Evolutionary conservation across 164 flowering plant genomes (phyloP), one percentile per base, ranked within the genome.

Genomic region (Malania oleifera): DNA sequence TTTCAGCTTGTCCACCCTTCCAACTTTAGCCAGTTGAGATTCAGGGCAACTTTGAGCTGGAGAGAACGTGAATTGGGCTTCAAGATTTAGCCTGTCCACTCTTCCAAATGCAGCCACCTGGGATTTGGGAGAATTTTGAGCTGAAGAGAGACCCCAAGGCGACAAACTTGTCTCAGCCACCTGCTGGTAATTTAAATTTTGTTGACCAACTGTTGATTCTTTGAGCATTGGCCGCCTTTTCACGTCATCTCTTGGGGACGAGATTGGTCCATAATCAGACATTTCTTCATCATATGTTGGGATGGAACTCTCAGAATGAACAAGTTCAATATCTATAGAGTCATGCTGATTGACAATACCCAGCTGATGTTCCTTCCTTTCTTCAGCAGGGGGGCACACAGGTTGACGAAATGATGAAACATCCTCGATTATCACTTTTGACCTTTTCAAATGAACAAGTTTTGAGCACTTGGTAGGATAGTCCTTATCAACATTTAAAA

Each of bases 361-460:
- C 34, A 59, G 54, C 56, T 63, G 62, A 54, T 46, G 50, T 55
- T 62, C 61, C 61, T 54, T 68, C 24, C 40, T 50, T 59, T 67
- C 66, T 66, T 71, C 63, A 29, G 52, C 31, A 40, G 79, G 68
- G 39, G 51, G 39, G n/a, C 67, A 9, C 25, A 56, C 51, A 15
- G 29, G 34, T 29, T 60, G 61, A 64, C 24, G 45, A 44, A 80
- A 59, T 62, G 64, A 65, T 50, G 66, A 67, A 54, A 90, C 87
- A 82, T 93, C 97, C 54, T 75, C 76, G 56, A 70, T 39, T 59
- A 93, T 82, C 12, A 40, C 73, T 41, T 43, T 59, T 19, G 98
- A 86, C 71, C 74, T 90, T 70, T 93, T 93, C 53, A 47, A 38
- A 28, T 82, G 86, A 60, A 95, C 97, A 54, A 95, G 95, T 43